These are phyloP conservation scores for Lasiodiplodia sp. DNA, from an alignment of 2,329 filamentous ascomycete genomes.

Conservation along the genomic window DNA sequence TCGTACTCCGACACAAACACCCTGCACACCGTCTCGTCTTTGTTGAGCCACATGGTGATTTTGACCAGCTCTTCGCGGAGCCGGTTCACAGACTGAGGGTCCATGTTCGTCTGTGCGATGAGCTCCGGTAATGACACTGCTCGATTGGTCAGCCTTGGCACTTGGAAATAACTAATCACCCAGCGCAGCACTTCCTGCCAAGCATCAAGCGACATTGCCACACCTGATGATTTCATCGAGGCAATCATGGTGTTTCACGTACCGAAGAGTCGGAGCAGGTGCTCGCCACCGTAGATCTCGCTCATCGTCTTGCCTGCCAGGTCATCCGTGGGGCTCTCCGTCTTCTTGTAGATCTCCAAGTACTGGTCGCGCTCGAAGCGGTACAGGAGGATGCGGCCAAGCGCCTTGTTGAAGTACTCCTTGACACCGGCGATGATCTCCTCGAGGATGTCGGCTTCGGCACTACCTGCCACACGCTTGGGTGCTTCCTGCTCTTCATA, in stretches of 20 bases:
- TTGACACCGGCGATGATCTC: conserved; percentile 86
- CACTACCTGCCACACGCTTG: conserved; percentile 69
- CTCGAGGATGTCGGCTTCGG: conserved; percentile 84
- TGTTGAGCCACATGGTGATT: conserved; percentile 84
- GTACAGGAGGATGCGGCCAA: conserved; percentile 90
- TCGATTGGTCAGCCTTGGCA: conserved; percentile 17
- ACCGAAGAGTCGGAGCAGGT: conserved; percentile 89
- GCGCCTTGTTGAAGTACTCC: conserved; percentile 91
- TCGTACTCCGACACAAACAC: conserved; percentile 85
- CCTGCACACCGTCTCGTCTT: conserved; percentile 67
- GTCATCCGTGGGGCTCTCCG: conserved; percentile 67
- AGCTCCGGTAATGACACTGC: conserved; percentile 86
- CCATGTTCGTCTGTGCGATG: conserved; percentile 98
- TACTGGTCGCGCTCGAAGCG: conserved; percentile 93
- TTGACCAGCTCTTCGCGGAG: conserved; percentile 88
- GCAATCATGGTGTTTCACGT: conserved; percentile 44
- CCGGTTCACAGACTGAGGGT: conserved; percentile 85
- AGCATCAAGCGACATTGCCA: conserved; percentile 14
- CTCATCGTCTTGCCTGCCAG: conserved; percentile 74
- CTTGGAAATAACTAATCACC: conserved; percentile 16
- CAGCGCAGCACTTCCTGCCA: neutral
- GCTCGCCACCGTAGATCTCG: conserved; percentile 92
- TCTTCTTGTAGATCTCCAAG: conserved; percentile 75
- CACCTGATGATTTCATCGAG: neutral
- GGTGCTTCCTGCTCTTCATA: conserved; percentile 76